phyloP scores from a whole-genome alignment of 352 stramenopile species.

The Phytopythium boreale region DNA sequence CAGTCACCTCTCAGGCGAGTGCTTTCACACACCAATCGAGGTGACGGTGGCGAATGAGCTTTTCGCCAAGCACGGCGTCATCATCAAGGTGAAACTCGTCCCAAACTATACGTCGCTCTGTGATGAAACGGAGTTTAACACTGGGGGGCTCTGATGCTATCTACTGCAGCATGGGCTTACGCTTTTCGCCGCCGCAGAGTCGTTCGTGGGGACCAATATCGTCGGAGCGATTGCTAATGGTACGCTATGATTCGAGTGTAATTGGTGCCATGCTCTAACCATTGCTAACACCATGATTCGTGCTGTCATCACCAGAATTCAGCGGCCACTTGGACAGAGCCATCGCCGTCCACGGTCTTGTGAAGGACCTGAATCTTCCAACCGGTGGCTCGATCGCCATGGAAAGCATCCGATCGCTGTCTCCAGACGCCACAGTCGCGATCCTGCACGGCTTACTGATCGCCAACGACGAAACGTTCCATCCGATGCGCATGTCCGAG shows the following conservation, averaged over 20 bases:
- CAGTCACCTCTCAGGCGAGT: constrained; percentile 22
- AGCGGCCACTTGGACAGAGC: not conserved
- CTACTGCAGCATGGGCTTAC: not conserved
- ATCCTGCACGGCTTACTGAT: not conserved
- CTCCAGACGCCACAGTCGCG: not conserved
- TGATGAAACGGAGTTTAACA: too few relatives aligned
- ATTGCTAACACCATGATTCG: too few relatives aligned
- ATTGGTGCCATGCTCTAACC: not conserved
- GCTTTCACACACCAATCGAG: constrained; percentile 22
- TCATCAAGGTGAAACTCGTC: not conserved
- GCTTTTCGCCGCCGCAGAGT: not conserved
- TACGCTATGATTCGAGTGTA: not conserved
- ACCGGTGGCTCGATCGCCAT: not conserved
- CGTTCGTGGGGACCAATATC: not conserved
- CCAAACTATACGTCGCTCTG: too few relatives aligned
- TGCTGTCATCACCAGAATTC: not conserved
- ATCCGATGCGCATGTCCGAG: not conserved
- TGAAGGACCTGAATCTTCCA: not conserved
- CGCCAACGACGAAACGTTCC: not conserved
- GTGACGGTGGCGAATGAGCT: constrained; percentile 11
- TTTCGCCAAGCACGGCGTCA: constrained; percentile 10
- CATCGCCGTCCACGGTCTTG: not conserved
- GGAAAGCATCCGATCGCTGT: not conserved
- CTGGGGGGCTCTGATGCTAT: not conserved
- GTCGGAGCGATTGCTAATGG: not conserved